These are phyloP conservation scores for Picocystis sp. DNA, from an alignment of 163 green algal genomes.

Conservation along the genomic window DNA sequence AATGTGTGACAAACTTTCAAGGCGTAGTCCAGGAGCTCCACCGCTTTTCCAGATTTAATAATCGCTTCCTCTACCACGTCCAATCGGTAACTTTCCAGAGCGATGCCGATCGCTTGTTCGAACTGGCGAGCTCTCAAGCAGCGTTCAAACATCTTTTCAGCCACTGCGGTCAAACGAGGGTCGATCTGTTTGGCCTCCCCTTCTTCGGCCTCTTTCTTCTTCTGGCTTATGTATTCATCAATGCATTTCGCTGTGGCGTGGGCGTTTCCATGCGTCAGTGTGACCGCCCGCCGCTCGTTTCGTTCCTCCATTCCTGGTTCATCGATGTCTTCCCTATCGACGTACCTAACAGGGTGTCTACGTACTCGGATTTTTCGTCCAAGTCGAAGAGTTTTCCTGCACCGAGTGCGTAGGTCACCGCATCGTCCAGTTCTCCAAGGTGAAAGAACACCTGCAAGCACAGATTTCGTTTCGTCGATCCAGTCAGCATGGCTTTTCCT, in stretches of 20 bases:
- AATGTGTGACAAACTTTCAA: constrained; percentile 62
- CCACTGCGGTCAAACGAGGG: constrained; percentile 60
- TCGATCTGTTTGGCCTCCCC: constrained; percentile 39
- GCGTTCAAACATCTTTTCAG: constrained; percentile 82
- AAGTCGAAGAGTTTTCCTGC: constrained; percentile 83
- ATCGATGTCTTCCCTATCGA: neutral
- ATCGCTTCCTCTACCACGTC: constrained; percentile 70
- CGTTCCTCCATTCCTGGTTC: neutral
- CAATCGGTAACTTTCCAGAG: constrained; percentile 69
- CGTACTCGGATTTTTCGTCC: constrained; percentile 72
- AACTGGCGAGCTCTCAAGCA: constrained; percentile 65
- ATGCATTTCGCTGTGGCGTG: constrained; percentile 64
- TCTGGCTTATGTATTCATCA: constrained; percentile 79
- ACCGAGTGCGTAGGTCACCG: constrained; percentile 84
- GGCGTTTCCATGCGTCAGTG: neutral
- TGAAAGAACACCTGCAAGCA: constrained; percentile 84
- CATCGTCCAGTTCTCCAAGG: constrained; percentile 85
- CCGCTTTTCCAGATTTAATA: constrained; percentile 7
- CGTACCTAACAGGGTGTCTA: constrained; percentile 82
- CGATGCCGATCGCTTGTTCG: constrained; percentile 85
- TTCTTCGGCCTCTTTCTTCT: constrained; percentile 28
- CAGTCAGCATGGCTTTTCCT: no score
- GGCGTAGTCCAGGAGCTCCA: constrained; percentile 56
- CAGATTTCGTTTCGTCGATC: neutral
- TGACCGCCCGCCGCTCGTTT: no score